Evolutionary conservation across 257 asterid genomes (phyloP), one percentile per base, ranked within the genome.

Genomic region (Anisodus acutangulus): DNA sequence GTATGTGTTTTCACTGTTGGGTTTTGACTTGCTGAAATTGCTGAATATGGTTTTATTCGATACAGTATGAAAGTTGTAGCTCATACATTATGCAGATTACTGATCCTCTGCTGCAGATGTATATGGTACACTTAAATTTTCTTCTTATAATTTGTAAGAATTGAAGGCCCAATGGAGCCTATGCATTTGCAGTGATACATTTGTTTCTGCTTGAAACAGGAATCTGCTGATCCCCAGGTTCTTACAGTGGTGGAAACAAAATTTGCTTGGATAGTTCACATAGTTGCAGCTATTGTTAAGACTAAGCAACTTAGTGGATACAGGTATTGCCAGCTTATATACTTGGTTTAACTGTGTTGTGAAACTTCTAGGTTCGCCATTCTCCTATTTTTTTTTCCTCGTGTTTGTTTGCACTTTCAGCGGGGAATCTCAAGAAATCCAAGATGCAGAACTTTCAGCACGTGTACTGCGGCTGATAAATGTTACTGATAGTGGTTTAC

Each of bases 181-280:
- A 78, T 78, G 47, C 60, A 31, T 39, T 51, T 64, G 53, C 58
- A 68, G 80, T 19, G 62, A 74, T 54, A 19, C 51, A 16, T 69
- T 83, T 70, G 7, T 49, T 60, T 84, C 17, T 70, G 58, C 59
- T n/a, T 59, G 81, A 79, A 66, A 87, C 84, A 97, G 99, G 98
- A 97, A 90, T 90, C 95, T 82, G 92, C 95, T 67, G 98, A 93
- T 83, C 88, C 91, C 81, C 96, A 90, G 90, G 85, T 91, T 85
- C 94, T 93, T 83, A 89, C 97, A 15, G 86, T 93, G 57, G 89
- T 93, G 85, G 98, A 97, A 89, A 93, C 93, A 74, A 97, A 97
- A 89, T 98, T 95, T 85, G 94, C 98, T 86, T 97, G 99, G 99
- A 87, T 95, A 83, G 97, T 95, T 72, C 98, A 97, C 90, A 97